phyloP scores from a whole-genome alignment of 208 protist species.

The Trypanosomatidae sp. region DNA sequence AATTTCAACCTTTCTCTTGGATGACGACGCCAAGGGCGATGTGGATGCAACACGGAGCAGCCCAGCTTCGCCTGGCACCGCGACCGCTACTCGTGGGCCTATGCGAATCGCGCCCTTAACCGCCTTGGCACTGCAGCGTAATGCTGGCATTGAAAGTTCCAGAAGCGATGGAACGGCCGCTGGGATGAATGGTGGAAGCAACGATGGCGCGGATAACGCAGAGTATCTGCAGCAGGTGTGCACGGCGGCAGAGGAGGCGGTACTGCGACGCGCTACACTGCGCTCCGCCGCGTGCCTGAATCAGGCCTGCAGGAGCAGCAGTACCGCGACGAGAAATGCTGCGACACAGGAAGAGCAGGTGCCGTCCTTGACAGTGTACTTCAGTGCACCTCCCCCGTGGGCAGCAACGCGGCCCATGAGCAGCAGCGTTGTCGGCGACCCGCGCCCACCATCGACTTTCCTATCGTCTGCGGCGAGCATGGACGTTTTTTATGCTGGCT shows the following conservation, averaged over 20 bases:
- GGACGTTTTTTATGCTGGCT: constrained; percentile 27
- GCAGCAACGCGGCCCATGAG: neutral
- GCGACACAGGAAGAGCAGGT: neutral
- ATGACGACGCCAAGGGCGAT: constrained; percentile 10
- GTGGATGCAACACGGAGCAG: neutral
- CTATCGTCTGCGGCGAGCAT: neutral
- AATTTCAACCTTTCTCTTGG: constrained; percentile 47
- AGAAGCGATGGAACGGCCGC: constrained; percentile 16
- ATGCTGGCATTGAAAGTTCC: constrained; percentile 27
- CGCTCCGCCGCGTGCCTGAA: constrained; percentile 7
- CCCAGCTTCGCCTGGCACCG: neutral
- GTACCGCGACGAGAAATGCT: too few relatives aligned
- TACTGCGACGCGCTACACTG: constrained; percentile 20
- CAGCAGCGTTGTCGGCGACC: neutral
- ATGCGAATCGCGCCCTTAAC: constrained; percentile 12
- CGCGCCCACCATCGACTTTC: neutral
- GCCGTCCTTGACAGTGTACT: constrained; percentile 25
- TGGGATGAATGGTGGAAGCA: constrained; percentile 2
- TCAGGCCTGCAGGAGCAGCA: neutral
- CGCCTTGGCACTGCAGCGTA: constrained; percentile 47
- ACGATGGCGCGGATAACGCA: neutral
- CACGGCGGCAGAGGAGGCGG: constrained; percentile 20
- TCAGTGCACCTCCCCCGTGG: constrained; percentile 10
- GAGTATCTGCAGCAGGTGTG: constrained; percentile 27
- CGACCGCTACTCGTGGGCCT: constrained; percentile 9